phyloP scores from a whole-genome alignment of 1,284 basidiomycete genomes.

The Cutaneotrichosporon curvatum region DNA sequence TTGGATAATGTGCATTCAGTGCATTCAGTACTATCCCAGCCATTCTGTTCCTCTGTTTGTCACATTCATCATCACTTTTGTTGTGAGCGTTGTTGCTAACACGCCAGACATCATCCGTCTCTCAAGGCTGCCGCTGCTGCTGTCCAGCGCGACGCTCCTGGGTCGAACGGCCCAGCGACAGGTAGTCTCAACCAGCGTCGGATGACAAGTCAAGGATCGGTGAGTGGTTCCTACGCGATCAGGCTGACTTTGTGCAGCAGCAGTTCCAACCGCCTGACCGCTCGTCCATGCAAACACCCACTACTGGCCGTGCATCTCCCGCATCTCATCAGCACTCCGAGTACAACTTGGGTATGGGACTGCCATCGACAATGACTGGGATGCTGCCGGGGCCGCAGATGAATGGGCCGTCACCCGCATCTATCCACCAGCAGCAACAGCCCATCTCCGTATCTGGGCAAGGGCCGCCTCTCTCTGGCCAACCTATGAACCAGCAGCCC shows the following conservation, averaged over 20 bases:
- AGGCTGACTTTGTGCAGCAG: background rate
- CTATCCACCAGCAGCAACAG: slow-evolving; percentile 1
- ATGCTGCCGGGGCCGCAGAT: background rate
- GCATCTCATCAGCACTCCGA: background rate
- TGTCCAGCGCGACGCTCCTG: slow-evolving; percentile 11
- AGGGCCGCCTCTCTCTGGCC: too few relatives aligned
- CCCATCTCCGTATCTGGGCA: too few relatives aligned
- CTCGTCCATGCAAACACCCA: slow-evolving; percentile 1
- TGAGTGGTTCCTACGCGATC: too few relatives aligned
- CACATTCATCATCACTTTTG: too few relatives aligned
- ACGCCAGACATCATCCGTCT: slow-evolving; percentile 5
- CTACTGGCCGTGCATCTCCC: slow-evolving; percentile 11
- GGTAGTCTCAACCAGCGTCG: slow-evolving; percentile 5
- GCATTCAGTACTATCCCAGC: too few relatives aligned
- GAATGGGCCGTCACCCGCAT: too few relatives aligned
- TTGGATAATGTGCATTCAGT: too few relatives aligned
- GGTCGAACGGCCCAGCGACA: slow-evolving; percentile 7
- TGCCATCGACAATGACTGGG: slow-evolving; percentile 9
- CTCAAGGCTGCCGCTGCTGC: slow-evolving; percentile 1
- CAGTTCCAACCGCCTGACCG: slow-evolving; percentile 1
- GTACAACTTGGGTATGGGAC: slow-evolving; percentile 10
- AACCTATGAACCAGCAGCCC: too few relatives aligned
- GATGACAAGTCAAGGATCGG: slow-evolving; percentile 5
- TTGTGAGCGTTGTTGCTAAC: too few relatives aligned
- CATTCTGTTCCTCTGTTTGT: too few relatives aligned